Percentiles rank a stretch among this genome's conserved stretches.
These are phyloP conservation scores for Leccinum variicolor DNA, from an alignment of 768 basidiomycete genomes.

Conservation along the genomic window DNA sequence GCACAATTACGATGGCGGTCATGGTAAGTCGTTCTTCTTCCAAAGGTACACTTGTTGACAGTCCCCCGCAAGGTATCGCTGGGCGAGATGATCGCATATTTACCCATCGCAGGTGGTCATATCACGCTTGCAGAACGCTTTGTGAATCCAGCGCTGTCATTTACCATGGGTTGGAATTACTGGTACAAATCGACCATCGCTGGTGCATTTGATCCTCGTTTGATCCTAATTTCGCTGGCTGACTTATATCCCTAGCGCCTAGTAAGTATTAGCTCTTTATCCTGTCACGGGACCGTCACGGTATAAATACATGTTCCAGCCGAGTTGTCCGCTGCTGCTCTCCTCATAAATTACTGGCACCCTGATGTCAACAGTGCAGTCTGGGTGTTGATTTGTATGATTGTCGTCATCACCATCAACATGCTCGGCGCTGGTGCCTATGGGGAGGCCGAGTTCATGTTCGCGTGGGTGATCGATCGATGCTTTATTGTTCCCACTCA, in stretches of 20 bases:
- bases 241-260: neutral
- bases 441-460: neutral
- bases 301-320: neutral
- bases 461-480: neutral
- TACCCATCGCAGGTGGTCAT: slow-evolving; percentile 78
- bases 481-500: neutral
- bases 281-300: neutral
- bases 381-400: neutral
- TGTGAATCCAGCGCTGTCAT: slow-evolving; percentile 69
- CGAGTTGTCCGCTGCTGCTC: neutral
- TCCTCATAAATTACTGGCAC: neutral
- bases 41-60: neutral
- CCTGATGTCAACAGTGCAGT: neutral
- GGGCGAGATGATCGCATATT: slow-evolving; percentile 58
- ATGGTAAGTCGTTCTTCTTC: slow-evolving; percentile 22
- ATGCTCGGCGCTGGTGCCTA: neutral
- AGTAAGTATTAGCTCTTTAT: neutral
- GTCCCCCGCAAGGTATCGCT: slow-evolving; percentile 40
- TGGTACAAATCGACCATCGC: slow-evolving; percentile 37
- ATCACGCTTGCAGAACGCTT: slow-evolving; percentile 82
- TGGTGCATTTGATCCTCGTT: slow-evolving; percentile 3
- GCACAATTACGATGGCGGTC: slow-evolving; percentile 31
- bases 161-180: slow-evolving; percentile 53
- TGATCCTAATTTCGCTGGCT: neutral
- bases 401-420: neutral